Conservation (phyloP, 306 rosid genomes). For the Chamaecrista fasciculata region DNA sequence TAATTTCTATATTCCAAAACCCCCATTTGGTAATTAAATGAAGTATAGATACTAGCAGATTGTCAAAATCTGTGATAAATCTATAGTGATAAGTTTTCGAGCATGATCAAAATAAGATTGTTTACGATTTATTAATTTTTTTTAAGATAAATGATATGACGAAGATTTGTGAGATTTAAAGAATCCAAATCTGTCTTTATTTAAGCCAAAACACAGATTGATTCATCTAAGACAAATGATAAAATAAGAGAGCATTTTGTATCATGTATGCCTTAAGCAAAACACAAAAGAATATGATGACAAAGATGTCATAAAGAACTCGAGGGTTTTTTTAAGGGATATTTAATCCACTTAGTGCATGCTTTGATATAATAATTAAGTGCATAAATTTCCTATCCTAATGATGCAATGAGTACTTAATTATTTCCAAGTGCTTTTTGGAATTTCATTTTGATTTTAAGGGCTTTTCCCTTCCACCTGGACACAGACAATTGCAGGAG, state of each 20-base stretch:
- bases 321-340: not conserved
- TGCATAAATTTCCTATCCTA: not conserved
- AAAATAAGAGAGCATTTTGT: conserved; percentile 19
- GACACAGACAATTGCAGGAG: not conserved
- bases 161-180: conserved; percentile 33
- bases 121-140: not conserved
- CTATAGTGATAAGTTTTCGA: not conserved
- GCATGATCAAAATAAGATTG: conserved; percentile 24
- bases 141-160: conserved; percentile 21
- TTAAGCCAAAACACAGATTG: conserved; percentile 24
- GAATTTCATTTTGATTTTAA: conserved; percentile 4
- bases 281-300: not conserved
- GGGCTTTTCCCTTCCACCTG: not conserved
- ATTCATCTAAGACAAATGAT: conserved; percentile 25
- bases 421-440: not conserved
- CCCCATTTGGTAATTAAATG: not conserved
- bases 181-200: conserved; percentile 41
- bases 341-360: not conserved
- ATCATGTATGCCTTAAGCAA: not conserved
- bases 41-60: not conserved
- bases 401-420: conserved; percentile 6
- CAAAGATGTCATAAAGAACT: conserved; percentile 8
- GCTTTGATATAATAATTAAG: not conserved
- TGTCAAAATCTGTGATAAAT: conserved; percentile 18
- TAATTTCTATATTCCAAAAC: conserved; percentile 8